Percentiles rank a stretch among this genome's conserved stretches.
These are phyloP conservation scores for Chlamydomonas sp. DNA, from an alignment of 139 green algal genomes.

Conservation along the genomic window DNA sequence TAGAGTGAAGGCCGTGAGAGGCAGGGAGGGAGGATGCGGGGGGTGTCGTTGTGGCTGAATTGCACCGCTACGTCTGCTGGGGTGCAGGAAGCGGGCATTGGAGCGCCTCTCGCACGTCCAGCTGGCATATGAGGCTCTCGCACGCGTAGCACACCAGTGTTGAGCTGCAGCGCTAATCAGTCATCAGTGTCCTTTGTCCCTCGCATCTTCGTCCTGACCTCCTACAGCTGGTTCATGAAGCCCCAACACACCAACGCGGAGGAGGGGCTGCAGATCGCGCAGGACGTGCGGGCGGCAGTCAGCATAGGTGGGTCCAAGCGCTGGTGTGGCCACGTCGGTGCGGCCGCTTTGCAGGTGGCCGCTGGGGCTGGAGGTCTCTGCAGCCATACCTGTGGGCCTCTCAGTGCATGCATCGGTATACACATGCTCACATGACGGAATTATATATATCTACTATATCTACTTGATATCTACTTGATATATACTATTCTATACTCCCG, in stretches of 20 bases:
- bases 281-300: conserved; percentile 13
- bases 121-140: too few relatives aligned
- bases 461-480: too few relatives aligned
- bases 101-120: too few relatives aligned
- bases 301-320: neutral
- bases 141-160: too few relatives aligned
- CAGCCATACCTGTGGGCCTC: neutral
- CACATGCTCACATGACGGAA: neutral
- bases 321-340: neutral
- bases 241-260: conserved; percentile 72
- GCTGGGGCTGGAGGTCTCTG: too few relatives aligned
- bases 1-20: neutral
- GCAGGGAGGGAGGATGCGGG: neutral
- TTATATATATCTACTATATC: too few relatives aligned
- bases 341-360: too few relatives aligned
- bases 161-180: too few relatives aligned
- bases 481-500: neutral
- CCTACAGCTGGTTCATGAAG: conserved; percentile 57
- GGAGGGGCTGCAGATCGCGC: conserved; percentile 72
- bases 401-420: neutral
- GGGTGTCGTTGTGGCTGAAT: neutral
- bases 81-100: too few relatives aligned
- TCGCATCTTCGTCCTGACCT: neutral
- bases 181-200: neutral
- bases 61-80: too few relatives aligned